Base-by-base conservation (phyloP, 1,284 basidiomycete species). In the Fomitiporia mediterranea region DNA sequence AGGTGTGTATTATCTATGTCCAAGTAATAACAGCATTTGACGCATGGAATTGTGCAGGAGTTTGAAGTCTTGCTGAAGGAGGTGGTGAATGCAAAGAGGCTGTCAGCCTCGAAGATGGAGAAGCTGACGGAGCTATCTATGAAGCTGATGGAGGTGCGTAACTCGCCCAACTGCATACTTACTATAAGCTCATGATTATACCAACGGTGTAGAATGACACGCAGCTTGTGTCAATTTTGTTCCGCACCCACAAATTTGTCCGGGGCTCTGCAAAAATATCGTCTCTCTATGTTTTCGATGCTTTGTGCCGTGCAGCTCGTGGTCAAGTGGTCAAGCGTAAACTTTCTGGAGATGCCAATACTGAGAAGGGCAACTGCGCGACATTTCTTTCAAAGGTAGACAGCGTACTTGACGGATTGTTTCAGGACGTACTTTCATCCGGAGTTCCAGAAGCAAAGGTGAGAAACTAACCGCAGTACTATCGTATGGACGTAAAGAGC, bases 281-380 rank as follows among this genome's bases (percentile, higher is more conserved):
- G 46, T 91, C 89, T 70, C 76, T 97, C 56, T 97, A 97, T 71
- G 84, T 87, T 42, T 91, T 97, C 68, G 94, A 97, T 71, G 89
- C 93, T 15, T 78, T 97, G 59, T 82, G 90, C 43, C 83, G 94
- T 55, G 91, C 87, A 15, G 91, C 91, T n/a, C 79, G 82, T 60
- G 75, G 75, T 60, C 77, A 83, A 53, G 82, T 76, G 40, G 83
- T 75, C 66, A 92, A 91, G 68, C 79, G 83, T 52, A 75, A 75
- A 55, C 70, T 82, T 17, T 74, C 76, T 61, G 79, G 76, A 58
- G 81, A 86, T 60, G 65, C 77, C 17, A 77, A 77, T 51, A 72
- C 78, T 21, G 71, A 72, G 49, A 79, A 78, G 60, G 89, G 89
- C 50, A 92, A 91, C 66, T 78, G 80, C 64, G 84, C 87, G 9